These are phyloP conservation scores for Leccinum subtestaceum DNA, from an alignment of 768 basidiomycete genomes.

Conservation along the genomic window DNA sequence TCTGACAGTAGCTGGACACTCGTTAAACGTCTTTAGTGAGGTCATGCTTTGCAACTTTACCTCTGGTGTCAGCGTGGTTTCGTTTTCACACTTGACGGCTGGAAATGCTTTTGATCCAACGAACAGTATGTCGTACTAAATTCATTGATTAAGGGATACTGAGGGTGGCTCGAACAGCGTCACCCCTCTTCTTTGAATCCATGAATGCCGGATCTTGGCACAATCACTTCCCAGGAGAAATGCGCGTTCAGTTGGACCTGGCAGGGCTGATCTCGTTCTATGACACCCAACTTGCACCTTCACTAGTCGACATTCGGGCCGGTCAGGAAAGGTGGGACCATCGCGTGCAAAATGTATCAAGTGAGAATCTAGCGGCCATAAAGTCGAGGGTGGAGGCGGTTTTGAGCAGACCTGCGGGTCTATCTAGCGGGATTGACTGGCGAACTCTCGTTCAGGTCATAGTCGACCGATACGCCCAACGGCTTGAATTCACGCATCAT, in stretches of 20 bases:
- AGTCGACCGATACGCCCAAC: slow-evolving; percentile 31
- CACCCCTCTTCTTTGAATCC: neutral
- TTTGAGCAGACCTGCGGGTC: slow-evolving; percentile 10
- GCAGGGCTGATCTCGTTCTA: slow-evolving; percentile 37
- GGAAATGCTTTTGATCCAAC: rapidly evolving
- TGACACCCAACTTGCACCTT: slow-evolving; percentile 31
- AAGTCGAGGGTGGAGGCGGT: slow-evolving; percentile 9
- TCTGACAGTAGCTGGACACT: neutral
- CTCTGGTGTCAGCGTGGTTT: slow-evolving; percentile 26
- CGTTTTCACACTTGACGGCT: slow-evolving; percentile 16
- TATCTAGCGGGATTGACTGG: slow-evolving; percentile 36
- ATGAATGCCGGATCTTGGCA: slow-evolving; percentile 31
- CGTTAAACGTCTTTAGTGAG: slow-evolving; percentile 25
- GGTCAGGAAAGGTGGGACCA: slow-evolving; percentile 31
- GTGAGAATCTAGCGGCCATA: slow-evolving; percentile 15
- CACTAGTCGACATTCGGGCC: slow-evolving; percentile 26
- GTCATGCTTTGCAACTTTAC: slow-evolving; percentile 36
- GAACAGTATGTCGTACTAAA: neutral
- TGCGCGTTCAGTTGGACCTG: slow-evolving; percentile 33
- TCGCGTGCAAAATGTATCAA: slow-evolving; percentile 27
- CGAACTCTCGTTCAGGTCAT: slow-evolving; percentile 26
- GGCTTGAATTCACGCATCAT: slow-evolving; percentile 28
- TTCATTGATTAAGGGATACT: neutral
- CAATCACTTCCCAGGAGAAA: slow-evolving; percentile 36
- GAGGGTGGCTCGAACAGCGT: neutral